Percentiles rank a stretch among this genome's conserved stretches.
Conservation (phyloP, 2,329 filamentous ascomycete species). For the Neurospora sp. region DNA sequence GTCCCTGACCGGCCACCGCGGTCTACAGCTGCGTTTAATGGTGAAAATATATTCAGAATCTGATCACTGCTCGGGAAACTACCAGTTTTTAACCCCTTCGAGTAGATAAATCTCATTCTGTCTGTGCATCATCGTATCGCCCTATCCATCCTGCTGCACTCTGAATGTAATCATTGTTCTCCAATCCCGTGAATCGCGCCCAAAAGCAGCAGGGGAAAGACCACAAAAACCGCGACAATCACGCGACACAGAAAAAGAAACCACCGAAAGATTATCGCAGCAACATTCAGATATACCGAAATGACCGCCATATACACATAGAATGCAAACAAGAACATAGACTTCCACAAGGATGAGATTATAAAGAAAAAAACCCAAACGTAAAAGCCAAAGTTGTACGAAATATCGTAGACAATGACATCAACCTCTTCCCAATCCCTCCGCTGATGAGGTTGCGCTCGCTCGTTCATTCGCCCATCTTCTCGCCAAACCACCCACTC, state of each 20-base stretch:
- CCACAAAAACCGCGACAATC: neutral
- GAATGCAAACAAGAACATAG: neutral
- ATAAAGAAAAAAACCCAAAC: neutral
- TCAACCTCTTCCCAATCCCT: neutral
- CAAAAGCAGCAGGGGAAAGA: neutral
- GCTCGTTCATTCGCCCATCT: neutral
- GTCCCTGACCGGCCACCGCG: no score
- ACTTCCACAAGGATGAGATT: neutral
- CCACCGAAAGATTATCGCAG: neutral
- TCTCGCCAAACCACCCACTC: neutral
- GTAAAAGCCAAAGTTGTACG: neutral
- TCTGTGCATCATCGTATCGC: no score
- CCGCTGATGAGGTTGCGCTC: neutral
- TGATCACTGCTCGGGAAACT: no score
- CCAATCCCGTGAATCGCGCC: neutral
- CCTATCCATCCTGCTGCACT: no score
- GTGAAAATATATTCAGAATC: no score
- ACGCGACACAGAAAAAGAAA: neutral
- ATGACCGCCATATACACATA: neutral
- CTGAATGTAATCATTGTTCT: no score
- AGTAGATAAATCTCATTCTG: no score
- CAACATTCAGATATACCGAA: neutral
- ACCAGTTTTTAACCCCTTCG: accelerated
- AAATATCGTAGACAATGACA: neutral
- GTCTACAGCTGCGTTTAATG: no score